phyloP scores from a whole-genome alignment of 495 filamentous ascomycete species.

The Annulohypoxylon bovei region DNA sequence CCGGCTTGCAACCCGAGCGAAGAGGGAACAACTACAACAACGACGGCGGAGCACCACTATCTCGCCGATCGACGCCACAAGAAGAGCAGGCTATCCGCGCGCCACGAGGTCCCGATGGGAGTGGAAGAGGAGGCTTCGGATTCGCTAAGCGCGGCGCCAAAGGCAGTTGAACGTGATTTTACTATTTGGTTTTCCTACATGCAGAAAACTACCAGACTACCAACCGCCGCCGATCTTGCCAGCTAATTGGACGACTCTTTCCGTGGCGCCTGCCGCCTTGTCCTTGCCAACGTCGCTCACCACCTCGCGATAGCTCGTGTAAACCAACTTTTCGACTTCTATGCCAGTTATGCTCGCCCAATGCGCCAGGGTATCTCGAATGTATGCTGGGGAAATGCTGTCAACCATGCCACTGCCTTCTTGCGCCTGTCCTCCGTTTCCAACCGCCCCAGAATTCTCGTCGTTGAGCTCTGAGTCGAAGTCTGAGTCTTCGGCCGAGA shows the following conservation, averaged over 20 bases:
- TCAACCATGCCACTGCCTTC: constrained; percentile 56
- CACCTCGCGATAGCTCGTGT: constrained; percentile 88
- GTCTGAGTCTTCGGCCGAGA: constrained; percentile 75
- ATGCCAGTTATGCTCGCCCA: constrained; percentile 80
- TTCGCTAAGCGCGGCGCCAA: constrained; percentile 54
- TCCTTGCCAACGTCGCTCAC: constrained; percentile 94
- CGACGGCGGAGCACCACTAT: constrained; percentile 57
- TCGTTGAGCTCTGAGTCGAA: constrained; percentile 40
- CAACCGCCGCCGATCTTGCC: constrained; percentile 94
- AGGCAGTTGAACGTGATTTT: constrained; percentile 46
- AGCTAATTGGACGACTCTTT: constrained; percentile 86
- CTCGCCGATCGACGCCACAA: constrained; percentile 57
- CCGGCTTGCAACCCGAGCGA: constrained; percentile 59
- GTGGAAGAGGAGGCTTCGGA: constrained; percentile 77
- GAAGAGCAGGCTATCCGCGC: constrained; percentile 66
- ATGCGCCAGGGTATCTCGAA: constrained; percentile 69
- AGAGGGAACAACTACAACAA: constrained; percentile 46
- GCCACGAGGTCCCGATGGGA: constrained; percentile 80
- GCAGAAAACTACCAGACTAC: constrained; percentile 58
- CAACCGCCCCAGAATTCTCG: constrained; percentile 24
- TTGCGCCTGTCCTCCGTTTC: constrained; percentile 30
- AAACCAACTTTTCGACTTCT: constrained; percentile 74
- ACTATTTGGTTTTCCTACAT: constrained; percentile 30
- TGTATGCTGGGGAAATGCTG: constrained; percentile 64
- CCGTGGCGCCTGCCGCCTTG: constrained; percentile 69